A percentile compares a stretch with the other conserved stretches of the same genome.
Conservation (phyloP, 2,329 filamentous ascomycete genomes). For the Fusarium redolens region DNA sequence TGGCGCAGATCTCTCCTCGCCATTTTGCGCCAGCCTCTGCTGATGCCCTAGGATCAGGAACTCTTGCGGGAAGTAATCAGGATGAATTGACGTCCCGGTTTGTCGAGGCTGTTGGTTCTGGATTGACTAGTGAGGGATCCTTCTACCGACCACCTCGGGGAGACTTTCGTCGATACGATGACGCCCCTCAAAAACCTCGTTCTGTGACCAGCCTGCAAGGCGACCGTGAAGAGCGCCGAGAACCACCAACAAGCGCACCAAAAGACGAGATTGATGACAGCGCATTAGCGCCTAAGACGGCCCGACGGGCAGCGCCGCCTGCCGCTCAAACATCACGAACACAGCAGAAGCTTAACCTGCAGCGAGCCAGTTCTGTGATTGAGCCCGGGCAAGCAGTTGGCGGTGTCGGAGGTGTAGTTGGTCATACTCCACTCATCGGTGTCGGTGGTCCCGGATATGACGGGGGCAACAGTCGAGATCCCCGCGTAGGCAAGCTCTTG, state of each 20-base stretch:
- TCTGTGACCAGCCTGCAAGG: slow-evolving; percentile 54
- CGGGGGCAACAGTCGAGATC: slow-evolving; percentile 63
- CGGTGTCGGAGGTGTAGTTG: slow-evolving; percentile 53
- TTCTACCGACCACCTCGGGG: slow-evolving; percentile 58
- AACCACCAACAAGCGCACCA: slow-evolving; percentile 34
- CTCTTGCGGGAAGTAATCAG: slow-evolving; percentile 50
- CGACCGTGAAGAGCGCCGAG: slow-evolving; percentile 34
- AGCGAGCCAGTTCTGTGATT: slow-evolving; percentile 77
- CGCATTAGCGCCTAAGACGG: slow-evolving; percentile 60
- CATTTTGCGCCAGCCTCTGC: slow-evolving; percentile 50
- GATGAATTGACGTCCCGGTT: slow-evolving; percentile 70
- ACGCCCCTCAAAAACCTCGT: slow-evolving; percentile 54
- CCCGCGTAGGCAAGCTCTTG: slow-evolving; percentile 71
- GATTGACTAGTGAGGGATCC: slow-evolving; percentile 62
- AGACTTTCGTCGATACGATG: slow-evolving; percentile 48
- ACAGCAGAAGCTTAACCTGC: slow-evolving; percentile 80
- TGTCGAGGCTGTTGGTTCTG: slow-evolving; percentile 63
- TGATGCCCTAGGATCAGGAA: slow-evolving; percentile 42
- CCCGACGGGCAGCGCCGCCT: slow-evolving; percentile 53
- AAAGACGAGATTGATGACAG: slow-evolving; percentile 55
- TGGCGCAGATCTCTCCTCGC: slow-evolving; percentile 54
- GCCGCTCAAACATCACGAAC: slow-evolving; percentile 72
- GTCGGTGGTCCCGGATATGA: slow-evolving; percentile 68
- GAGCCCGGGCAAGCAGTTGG: slow-evolving; percentile 66
- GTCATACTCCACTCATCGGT: slow-evolving; percentile 61